A percentile compares a stretch with the other conserved stretches of the same genome.
phyloP scores from a whole-genome alignment of 1,284 basidiomycete species.

The Boletus sp. region DNA sequence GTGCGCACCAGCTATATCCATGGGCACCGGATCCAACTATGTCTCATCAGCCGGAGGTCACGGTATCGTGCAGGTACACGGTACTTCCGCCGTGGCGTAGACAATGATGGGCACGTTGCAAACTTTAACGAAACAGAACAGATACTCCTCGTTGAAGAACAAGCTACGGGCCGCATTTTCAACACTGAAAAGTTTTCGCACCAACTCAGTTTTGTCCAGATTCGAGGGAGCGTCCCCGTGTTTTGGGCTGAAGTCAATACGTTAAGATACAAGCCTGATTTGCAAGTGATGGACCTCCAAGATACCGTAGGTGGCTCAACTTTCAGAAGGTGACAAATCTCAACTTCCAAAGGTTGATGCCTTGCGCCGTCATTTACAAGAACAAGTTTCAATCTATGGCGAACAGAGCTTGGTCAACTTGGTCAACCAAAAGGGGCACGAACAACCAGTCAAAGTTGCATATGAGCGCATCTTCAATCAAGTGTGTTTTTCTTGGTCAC shows the following conservation, averaged over 20 bases:
- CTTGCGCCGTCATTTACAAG: conserved; percentile 72
- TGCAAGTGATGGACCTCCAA: conserved; percentile 92
- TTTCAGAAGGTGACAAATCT: conserved; percentile 7
- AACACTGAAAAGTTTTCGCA: conserved; percentile 50
- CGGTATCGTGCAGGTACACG: conserved; percentile 94
- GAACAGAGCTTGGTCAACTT: conserved; percentile 85
- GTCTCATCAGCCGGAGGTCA: conserved; percentile 89
- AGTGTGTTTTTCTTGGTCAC: conserved; percentile 34
- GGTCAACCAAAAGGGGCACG: conserved; percentile 93
- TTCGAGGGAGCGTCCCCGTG: conserved; percentile 88
- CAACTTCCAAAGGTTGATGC: conserved; percentile 55
- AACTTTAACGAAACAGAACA: conserved; percentile 97
- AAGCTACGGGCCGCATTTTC: conserved; percentile 41
- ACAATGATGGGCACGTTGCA: conserved; percentile 77
- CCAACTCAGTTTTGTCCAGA: conserved; percentile 87
- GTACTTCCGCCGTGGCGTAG: conserved; percentile 94
- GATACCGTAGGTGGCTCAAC: conserved; percentile 60
- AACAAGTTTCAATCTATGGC: conserved; percentile 77
- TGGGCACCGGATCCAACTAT: conserved; percentile 77
- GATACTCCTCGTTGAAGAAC: conserved; percentile 73
- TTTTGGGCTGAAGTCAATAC: conserved; percentile 99
- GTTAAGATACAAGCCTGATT: conserved; percentile 92
- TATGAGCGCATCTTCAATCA: conserved; percentile 79
- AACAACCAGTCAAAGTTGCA: conserved; percentile 94
- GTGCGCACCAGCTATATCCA: conserved; percentile 77